A percentile compares a stretch with the other conserved stretches of the same genome.
Conservation (phyloP, 306 rosid species). For the Cucurbita pepo region DNA sequence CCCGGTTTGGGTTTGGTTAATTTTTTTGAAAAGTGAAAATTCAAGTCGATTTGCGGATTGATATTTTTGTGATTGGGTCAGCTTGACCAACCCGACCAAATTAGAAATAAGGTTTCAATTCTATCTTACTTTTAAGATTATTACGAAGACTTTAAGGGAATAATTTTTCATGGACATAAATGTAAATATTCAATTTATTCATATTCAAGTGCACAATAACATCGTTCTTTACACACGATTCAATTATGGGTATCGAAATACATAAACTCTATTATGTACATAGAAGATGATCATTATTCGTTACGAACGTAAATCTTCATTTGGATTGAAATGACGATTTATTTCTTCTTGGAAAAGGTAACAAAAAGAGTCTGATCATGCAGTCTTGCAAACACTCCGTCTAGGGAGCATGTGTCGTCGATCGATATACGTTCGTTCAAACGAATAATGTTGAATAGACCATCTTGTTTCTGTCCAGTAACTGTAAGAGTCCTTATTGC, state of each 20-base stretch:
- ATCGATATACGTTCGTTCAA: background rate
- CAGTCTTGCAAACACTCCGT: background rate
- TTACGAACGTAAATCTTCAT: background rate
- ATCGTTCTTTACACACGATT: background rate
- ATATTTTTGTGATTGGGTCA: too few species aligned
- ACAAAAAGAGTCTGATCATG: background rate
- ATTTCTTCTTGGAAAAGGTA: background rate
- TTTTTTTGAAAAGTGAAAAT: too few species aligned
- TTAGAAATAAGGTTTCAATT: too few species aligned
- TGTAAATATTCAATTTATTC: background rate
- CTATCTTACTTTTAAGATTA: too few species aligned
- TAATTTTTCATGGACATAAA: too few species aligned
- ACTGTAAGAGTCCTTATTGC: background rate
- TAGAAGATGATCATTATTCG: background rate
- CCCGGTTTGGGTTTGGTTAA: too few species aligned
- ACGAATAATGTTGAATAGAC: background rate
- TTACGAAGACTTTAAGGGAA: too few species aligned
- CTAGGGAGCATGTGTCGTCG: background rate
- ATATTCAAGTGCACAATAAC: background rate
- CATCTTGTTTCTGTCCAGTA: background rate
- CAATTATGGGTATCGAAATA: background rate
- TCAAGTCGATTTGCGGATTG: too few species aligned
- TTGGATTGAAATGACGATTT: background rate
- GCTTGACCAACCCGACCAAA: too few species aligned
- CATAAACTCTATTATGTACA: background rate